Percentiles rank a stretch among this genome's conserved stretches.
Evolutionary conservation across 2,329 filamentous ascomycete genomes (phyloP).

Genomic region (Fusarium illudens): DNA sequence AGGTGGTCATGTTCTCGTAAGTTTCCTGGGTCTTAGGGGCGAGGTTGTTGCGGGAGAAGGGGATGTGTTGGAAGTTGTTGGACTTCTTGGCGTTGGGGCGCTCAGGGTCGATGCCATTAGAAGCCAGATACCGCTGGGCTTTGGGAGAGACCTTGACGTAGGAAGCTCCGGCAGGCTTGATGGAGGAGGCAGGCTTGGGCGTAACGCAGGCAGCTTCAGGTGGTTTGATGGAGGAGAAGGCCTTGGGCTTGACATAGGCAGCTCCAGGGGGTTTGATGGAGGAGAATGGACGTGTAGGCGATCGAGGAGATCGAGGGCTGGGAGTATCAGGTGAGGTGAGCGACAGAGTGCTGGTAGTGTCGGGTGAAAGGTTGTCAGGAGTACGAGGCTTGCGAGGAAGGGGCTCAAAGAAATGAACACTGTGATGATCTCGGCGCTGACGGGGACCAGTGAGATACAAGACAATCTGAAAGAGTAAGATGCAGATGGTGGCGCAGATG

Average conservation of each 20-base stretch:
- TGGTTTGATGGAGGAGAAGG: conserved; percentile 11
- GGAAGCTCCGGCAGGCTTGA: neutral
- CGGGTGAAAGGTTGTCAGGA: too few species aligned
- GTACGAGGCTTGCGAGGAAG: too few species aligned
- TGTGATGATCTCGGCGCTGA: too few species aligned
- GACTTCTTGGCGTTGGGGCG: conserved; percentile 4
- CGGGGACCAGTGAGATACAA: too few species aligned
- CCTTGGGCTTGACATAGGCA: neutral
- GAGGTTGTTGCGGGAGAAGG: neutral
- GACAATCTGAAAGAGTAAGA: neutral
- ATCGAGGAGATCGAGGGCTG: neutral
- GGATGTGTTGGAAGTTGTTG: neutral
- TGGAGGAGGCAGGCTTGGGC: neutral
- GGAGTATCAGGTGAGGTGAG: neutral
- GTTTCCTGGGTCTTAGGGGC: neutral
- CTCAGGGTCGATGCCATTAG: neutral
- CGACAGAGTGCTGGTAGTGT: neutral
- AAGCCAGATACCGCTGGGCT: conserved; percentile 13
- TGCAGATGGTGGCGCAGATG: neutral
- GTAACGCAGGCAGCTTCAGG: conserved; percentile 13
- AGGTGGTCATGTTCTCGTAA: neutral
- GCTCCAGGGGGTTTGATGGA: neutral
- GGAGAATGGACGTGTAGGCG: neutral
- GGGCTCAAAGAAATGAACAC: too few species aligned
- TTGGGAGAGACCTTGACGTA: conserved; percentile 27